Base-by-base conservation (phyloP, 2,329 filamentous ascomycete genomes). In the Coniochaeta prunicola region DNA sequence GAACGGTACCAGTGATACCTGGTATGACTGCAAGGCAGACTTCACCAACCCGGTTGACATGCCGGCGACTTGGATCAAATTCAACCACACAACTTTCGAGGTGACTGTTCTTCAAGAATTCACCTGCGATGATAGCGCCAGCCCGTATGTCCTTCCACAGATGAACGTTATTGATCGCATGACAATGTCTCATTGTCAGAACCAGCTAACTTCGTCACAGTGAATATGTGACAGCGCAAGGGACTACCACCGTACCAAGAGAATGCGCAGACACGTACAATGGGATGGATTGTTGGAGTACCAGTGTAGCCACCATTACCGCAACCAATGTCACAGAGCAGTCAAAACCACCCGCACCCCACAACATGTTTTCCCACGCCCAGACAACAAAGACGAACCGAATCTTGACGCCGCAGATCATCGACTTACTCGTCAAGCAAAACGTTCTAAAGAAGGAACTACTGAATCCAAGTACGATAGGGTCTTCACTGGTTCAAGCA, bases 1-100 rank as follows among this genome's bases (percentile, higher is more conserved):
- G 33, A 56, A 56, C 21, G 54, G 54, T 2, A 30, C 33, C 9
- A 56, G 54, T 34, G 54, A 56, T 19, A 56, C 54, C 24, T 56
- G 54, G 54, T 56, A 56, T 33, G 54, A 56, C 54, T 56, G 54
- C 54, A 56, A 56, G 34, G 54, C 54, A 8, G 54, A 56, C 30
- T 56, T 56, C 21, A 56, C 54, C 9, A 56, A 56, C 21, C 54
- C 54, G 21, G 9, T 24, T 17, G 54, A 56, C 36, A 56, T 56
- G 54, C 54, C 54, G 21, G 36, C 33, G 2, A 56, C 54, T 1
- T 56, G 54, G 54, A 56, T 56, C 54, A 56, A 56, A 34, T 56
- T 56, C 54, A 56, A 56, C 34, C 54, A 56, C n/a, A 56, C 54
- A 10, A 56, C 54, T 13, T 56, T 56, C 36, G 54, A 56, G 34